phyloP scores from a whole-genome alignment of 2,329 filamentous ascomycete genomes.

The Ceratocystis cacaofunesta region DNA sequence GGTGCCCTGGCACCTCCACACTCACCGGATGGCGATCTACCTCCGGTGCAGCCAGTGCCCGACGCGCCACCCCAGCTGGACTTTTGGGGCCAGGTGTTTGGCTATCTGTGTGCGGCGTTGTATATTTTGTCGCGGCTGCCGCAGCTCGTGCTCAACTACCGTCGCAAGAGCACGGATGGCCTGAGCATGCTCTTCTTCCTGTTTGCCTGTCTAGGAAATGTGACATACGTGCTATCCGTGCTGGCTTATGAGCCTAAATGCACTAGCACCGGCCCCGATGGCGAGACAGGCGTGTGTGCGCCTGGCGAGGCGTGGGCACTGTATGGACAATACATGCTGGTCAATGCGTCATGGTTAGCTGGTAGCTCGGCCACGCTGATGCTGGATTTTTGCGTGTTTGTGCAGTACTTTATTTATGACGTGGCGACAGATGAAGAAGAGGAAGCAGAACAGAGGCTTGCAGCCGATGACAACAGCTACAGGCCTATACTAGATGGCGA shows the following conservation, averaged over 20 bases:
- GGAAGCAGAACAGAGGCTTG: conserved; percentile 8
- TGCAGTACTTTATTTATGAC: conserved; percentile 79
- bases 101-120: conserved; percentile 76
- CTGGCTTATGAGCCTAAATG: conserved; percentile 76
- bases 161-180: conserved; percentile 83
- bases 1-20: background rate
- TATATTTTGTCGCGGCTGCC: conserved; percentile 85
- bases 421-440: conserved; percentile 28
- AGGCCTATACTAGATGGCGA: background rate
- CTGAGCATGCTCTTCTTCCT: conserved; percentile 91
- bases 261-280: conserved; percentile 14
- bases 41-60: conserved; percentile 24
- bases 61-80: conserved; percentile 43
- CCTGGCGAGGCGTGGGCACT: conserved; percentile 49
- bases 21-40: conserved; percentile 23
- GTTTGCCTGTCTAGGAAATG: conserved; percentile 87
- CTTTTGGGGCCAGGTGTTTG: conserved; percentile 73
- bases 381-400: conserved; percentile 74
- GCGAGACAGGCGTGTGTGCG: conserved; percentile 35
- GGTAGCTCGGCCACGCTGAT: conserved; percentile 79
- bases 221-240: conserved; percentile 86
- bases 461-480: background rate
- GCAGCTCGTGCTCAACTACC: conserved; percentile 82
- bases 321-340: conserved; percentile 70
- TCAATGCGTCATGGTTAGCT: conserved; percentile 81